Percentiles rank a stretch among this genome's conserved stretches.
phyloP scores from a whole-genome alignment of 202 grass and related monocot genomes.

The Dendrocalamus latiflorus region DNA sequence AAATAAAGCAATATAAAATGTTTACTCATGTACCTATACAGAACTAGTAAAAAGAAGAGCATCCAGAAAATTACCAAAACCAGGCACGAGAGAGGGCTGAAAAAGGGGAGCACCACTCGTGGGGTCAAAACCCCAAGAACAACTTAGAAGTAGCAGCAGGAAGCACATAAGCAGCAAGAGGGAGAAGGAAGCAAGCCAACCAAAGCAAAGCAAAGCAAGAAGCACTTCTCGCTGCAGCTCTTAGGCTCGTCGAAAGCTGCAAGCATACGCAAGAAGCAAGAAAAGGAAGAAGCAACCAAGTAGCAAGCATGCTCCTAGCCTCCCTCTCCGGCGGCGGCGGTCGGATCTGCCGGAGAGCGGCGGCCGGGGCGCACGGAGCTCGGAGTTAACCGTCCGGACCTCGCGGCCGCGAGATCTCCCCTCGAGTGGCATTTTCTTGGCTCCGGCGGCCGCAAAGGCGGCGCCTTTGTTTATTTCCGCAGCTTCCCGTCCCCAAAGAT shows the following conservation, averaged over 20 bases:
- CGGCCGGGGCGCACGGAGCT: background rate
- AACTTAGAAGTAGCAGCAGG: background rate
- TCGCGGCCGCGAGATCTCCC: constrained; percentile 29
- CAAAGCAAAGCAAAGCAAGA: background rate
- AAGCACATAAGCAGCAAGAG: constrained; percentile 1
- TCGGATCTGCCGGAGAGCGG: constrained; percentile 41
- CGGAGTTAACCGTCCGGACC: background rate
- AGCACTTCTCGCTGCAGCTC: background rate
- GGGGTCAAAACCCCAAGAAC: too few species aligned
- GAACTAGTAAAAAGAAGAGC: too few species aligned
- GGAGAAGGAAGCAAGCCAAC: constrained; percentile 1
- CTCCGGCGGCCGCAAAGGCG: background rate
- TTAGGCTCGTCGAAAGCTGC: background rate
- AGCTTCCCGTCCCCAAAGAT: constrained; percentile 7
- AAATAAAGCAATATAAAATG: too few species aligned
- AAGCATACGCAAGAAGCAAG: background rate
- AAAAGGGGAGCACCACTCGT: too few species aligned
- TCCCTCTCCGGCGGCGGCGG: constrained; percentile 27
- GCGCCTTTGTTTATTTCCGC: constrained; percentile 20
- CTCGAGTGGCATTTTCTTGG: background rate
- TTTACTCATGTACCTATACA: too few species aligned
- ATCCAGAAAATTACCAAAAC: too few species aligned
- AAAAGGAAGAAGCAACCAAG: background rate
- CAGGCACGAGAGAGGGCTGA: too few species aligned
- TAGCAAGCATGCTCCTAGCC: constrained; percentile 18